A percentile compares a stretch with the other conserved stretches of the same genome.
These are phyloP conservation scores for Trichothecium sympodiale DNA, from an alignment of 2,329 filamentous ascomycete species.

Conservation along the genomic window DNA sequence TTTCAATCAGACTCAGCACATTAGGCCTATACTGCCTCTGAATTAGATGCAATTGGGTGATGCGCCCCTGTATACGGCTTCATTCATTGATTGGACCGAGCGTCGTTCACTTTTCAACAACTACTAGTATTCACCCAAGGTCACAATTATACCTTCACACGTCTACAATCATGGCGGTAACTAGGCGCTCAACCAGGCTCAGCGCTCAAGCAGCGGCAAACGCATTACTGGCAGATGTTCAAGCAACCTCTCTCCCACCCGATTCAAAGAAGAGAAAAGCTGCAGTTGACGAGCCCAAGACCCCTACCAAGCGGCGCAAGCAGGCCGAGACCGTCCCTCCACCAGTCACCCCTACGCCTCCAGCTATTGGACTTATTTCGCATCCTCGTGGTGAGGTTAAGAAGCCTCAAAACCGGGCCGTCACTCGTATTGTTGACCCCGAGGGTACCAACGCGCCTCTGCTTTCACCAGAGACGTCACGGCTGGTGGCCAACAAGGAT, in stretches of 20 bases:
- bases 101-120: not conserved
- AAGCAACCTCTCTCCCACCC: slow-evolving; percentile 10
- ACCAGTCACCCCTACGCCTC: slow-evolving; percentile 37
- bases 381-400: slow-evolving; percentile 15
- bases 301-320: slow-evolving; percentile 20
- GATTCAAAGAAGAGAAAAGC: slow-evolving; percentile 23
- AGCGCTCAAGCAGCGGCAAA: slow-evolving; percentile 15
- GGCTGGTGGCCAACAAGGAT: slow-evolving; percentile 42
- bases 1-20: no score
- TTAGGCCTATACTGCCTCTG: no score
- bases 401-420: slow-evolving; percentile 28
- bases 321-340: slow-evolving; percentile 14
- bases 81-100: no score
- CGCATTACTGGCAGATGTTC: slow-evolving; percentile 6
- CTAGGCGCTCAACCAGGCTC: slow-evolving; percentile 30
- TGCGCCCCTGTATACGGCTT: no score
- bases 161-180: slow-evolving; percentile 17
- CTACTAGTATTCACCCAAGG: slow-evolving; percentile 1
- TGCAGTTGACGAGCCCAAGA: slow-evolving; percentile 13
- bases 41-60: no score
- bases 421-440: slow-evolving; percentile 50
- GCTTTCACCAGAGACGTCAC: slow-evolving; percentile 59
- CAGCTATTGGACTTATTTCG: slow-evolving; percentile 27
- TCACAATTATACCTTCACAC: slow-evolving; percentile 5
- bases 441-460: slow-evolving; percentile 58